Percentiles rank a stretch among this genome's conserved stretches.
Conservation (phyloP, 352 stramenopile genomes). For the Pythium graminicola region DNA sequence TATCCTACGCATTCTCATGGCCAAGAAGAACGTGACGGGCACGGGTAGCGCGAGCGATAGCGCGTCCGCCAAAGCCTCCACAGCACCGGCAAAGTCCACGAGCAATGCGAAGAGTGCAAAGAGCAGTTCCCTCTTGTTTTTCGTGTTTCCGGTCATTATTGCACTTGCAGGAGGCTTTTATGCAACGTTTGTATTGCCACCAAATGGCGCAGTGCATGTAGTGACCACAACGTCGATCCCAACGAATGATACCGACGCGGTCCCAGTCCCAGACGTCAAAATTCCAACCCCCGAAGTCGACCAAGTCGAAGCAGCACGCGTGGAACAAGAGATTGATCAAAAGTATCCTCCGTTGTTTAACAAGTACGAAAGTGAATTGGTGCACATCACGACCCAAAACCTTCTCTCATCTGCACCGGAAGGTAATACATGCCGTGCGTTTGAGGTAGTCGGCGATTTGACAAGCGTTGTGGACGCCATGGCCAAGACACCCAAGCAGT, state of each 20-base stretch:
- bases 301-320: constrained; percentile 11
- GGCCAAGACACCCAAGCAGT: constrained; percentile 17
- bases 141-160: constrained; percentile 28
- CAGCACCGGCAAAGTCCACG: constrained; percentile 2
- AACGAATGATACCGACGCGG: constrained; percentile 10
- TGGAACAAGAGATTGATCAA: constrained; percentile 14
- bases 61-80: not conserved
- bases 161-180: constrained; percentile 30
- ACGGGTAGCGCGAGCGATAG: not conserved
- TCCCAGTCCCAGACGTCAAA: not conserved
- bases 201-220: not conserved
- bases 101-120: not conserved
- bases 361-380: constrained; percentile 56
- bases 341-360: constrained; percentile 25
- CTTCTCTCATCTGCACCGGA: constrained; percentile 22
- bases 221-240: constrained; percentile 2
- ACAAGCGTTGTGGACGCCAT: constrained; percentile 37
- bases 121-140: constrained; percentile 25
- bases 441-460: constrained; percentile 25
- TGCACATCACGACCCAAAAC: constrained; percentile 39
- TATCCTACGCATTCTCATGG: not conserved
- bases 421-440: constrained; percentile 20
- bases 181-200: constrained; percentile 12
- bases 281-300: constrained; percentile 8
- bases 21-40: constrained; percentile 12